Percentiles rank a stretch among this genome's conserved stretches.
Conservation (phyloP, 1,284 basidiomycete species). For the Boletus sp. region DNA sequence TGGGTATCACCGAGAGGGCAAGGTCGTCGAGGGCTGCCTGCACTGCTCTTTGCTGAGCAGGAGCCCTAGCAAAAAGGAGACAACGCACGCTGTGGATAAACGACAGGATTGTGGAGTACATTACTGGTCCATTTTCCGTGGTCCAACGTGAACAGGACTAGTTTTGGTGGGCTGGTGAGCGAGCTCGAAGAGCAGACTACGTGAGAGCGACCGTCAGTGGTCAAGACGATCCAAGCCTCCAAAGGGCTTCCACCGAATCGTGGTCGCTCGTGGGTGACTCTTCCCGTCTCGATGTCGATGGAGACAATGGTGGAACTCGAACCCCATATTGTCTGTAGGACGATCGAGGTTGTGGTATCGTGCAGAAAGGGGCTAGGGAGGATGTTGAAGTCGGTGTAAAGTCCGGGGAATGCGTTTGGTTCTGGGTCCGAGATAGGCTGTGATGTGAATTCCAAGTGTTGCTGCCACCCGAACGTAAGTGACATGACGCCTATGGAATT, state of each 20-base stretch:
- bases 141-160: not conserved
- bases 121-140: not conserved
- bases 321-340: not conserved
- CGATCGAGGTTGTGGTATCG: not conserved
- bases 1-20: conserved; percentile 43
- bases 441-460: too few species aligned
- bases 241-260: too few species aligned
- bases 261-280: too few species aligned
- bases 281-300: not conserved
- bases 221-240: too few species aligned
- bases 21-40: conserved; percentile 7
- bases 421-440: not conserved
- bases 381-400: not conserved
- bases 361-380: not conserved
- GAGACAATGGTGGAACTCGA: not conserved
- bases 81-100: too few species aligned
- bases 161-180: not conserved
- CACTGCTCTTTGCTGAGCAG: not conserved
- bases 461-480: too few species aligned
- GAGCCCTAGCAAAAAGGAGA: too few species aligned
- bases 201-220: not conserved
- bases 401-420: not conserved
- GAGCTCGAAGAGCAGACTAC: not conserved
- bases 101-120: too few species aligned
- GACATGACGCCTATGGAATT: too few species aligned